Percentiles rank a stretch among this genome's conserved stretches.
Evolutionary conservation across 2,329 filamentous ascomycete genomes (phyloP).

Genomic region (Fusarium irregulare): DNA sequence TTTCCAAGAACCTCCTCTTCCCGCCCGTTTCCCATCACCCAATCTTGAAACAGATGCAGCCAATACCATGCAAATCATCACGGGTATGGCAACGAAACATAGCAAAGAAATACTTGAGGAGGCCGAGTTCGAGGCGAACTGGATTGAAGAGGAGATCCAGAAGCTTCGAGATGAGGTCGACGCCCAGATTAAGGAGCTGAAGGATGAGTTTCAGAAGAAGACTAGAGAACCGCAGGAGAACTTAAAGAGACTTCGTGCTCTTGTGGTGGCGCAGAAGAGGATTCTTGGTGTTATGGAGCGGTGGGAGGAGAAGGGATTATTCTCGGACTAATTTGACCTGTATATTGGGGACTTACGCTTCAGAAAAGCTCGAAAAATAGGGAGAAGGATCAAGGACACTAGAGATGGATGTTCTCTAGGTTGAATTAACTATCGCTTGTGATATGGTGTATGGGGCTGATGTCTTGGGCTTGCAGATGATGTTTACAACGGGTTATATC

Average conservation of each 20-base stretch:
- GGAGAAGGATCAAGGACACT: too few relatives aligned
- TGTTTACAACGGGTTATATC: too few relatives aligned
- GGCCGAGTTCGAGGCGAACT: background rate
- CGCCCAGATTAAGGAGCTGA: background rate
- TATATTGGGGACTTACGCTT: too few relatives aligned
- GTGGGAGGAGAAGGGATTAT: too few relatives aligned
- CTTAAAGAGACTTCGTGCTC: background rate
- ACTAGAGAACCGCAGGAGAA: fast-evolving
- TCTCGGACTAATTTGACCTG: too few relatives aligned
- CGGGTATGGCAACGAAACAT: fast-evolving
- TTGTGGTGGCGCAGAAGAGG: background rate
- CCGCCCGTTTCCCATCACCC: background rate
- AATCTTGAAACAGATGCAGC: fast-evolving
- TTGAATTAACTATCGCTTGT: background rate
- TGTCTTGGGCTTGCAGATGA: too few relatives aligned
- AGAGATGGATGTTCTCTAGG: too few relatives aligned
- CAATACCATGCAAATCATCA: background rate
- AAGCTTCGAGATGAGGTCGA: background rate
- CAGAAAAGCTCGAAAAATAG: too few relatives aligned
- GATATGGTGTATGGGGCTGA: background rate
- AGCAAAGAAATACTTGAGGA: background rate
- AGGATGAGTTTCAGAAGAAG: background rate
- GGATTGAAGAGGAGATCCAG: background rate
- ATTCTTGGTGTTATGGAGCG: background rate
- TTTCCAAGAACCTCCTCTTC: fast-evolving